Conservation (phyloP, 192 early-diverging fungal genomes). For the Dissophora ornata region DNA sequence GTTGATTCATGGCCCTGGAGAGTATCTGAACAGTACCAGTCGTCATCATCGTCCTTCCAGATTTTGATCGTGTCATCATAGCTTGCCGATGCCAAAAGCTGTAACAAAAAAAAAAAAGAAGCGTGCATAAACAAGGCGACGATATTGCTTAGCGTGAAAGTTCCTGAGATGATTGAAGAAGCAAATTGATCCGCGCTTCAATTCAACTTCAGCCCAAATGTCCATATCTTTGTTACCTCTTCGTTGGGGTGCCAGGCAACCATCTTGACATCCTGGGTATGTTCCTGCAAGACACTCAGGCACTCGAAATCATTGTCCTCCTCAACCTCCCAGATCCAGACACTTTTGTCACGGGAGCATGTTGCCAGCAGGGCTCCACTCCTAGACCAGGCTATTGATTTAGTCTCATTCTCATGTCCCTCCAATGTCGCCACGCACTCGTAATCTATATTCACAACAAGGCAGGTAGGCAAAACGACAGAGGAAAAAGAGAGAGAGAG, state of each 20-base stretch:
- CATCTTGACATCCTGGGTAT: constrained; percentile 96
- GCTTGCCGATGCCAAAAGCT: constrained; percentile 84
- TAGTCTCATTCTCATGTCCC: constrained; percentile 99
- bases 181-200: no score
- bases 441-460: constrained; percentile 75
- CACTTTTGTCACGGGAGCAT: constrained; percentile 95
- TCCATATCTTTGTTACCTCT: constrained; percentile 73
- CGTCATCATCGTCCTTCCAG: constrained; percentile 95
- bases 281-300: constrained; percentile 93
- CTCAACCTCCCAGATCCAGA: constrained; percentile 97
- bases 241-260: constrained; percentile 91
- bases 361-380: constrained; percentile 89
- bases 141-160: no score
- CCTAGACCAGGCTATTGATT: constrained; percentile 89
- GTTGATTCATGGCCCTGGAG: constrained; percentile 89
- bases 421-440: constrained; percentile 95
- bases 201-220: no score
- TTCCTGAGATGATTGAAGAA: no score
- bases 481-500: no score
- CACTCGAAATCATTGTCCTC: constrained; percentile 96
- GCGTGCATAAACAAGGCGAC: not conserved
- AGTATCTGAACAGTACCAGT: constrained; percentile 94
- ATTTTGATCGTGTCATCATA: constrained; percentile 96
- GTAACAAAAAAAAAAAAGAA: constrained; percentile 9
- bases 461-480: not conserved